These are phyloP conservation scores for Lactifluus echinatus DNA, from an alignment of 768 basidiomycete species.

Conservation along the genomic window DNA sequence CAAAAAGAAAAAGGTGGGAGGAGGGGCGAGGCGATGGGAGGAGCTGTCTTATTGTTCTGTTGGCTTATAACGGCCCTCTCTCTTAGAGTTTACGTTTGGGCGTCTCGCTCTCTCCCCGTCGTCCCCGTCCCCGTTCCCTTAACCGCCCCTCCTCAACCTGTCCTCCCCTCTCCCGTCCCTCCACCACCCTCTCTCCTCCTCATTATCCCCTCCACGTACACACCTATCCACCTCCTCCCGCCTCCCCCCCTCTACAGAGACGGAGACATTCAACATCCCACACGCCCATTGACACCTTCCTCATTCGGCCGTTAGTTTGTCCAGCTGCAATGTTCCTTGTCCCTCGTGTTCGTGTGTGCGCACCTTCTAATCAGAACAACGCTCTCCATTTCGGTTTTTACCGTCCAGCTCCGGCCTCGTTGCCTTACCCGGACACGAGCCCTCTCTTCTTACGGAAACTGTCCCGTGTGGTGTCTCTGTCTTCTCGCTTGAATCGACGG, in stretches of 20 bases:
- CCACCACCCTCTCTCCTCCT: not conserved
- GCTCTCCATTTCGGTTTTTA: conserved; percentile 1
- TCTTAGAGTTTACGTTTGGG: not conserved
- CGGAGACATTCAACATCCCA: not conserved
- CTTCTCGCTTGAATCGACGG: too few relatives aligned
- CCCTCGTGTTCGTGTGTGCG: not conserved
- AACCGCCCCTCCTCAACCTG: not conserved
- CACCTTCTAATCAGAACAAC: conserved; percentile 16
- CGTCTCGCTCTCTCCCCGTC: not conserved
- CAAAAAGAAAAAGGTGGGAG: conserved; percentile 12
- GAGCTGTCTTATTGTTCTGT: conserved; percentile 17
- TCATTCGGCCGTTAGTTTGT: conserved; percentile 10
- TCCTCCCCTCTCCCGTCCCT: not conserved
- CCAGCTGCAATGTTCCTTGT: not conserved
- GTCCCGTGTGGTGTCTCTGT: too few relatives aligned
- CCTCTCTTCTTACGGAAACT: not conserved
- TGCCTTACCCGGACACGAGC: not conserved
- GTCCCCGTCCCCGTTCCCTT: not conserved
- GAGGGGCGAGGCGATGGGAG: not conserved
- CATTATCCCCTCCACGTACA: too few relatives aligned
- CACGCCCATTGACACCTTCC: conserved; percentile 6
- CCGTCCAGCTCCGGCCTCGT: not conserved
- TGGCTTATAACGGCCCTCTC: conserved; percentile 10
- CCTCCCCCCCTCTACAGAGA: not conserved
- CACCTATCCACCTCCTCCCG: not conserved